Evolutionary conservation across 805 yeast species (phyloP).

Genomic region (Scheffersomyces ergatensis): DNA sequence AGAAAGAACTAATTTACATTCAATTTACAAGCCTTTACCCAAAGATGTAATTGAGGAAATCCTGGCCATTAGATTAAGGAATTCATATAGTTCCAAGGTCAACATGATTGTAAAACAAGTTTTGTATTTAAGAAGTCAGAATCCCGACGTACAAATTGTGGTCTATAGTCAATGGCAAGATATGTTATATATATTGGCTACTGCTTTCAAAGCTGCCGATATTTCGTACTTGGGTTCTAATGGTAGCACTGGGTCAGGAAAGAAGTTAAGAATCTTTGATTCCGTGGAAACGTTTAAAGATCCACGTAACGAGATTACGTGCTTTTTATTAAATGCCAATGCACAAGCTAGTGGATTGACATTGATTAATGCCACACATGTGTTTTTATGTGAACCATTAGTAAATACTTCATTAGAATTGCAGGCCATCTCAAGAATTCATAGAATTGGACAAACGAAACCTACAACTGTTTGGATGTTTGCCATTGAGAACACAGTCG

Average conservation of each 20-base stretch:
- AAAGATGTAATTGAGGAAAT: constrained; percentile 43
- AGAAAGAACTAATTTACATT: constrained; percentile 24
- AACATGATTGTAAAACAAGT: constrained; percentile 78
- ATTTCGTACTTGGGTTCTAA: constrained; percentile 57
- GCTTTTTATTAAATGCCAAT: constrained; percentile 80
- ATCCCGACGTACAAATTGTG: constrained; percentile 72
- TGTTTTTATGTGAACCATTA: constrained; percentile 88
- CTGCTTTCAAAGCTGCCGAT: constrained; percentile 60
- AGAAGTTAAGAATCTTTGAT: constrained; percentile 24
- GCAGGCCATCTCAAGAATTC: constrained; percentile 90
- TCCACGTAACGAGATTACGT: constrained; percentile 59
- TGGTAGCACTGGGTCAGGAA: constrained; percentile 32
- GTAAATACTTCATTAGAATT: constrained; percentile 83
- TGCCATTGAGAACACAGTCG: constrained; percentile 79
- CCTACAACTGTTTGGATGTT: constrained; percentile 93
- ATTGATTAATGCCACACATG: constrained; percentile 87
- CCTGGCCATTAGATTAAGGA: constrained; percentile 25
- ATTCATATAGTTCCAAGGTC: constrained; percentile 77
- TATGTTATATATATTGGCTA: constrained; percentile 61
- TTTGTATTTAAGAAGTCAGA: constrained; percentile 55
- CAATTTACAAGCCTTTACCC: constrained; percentile 47
- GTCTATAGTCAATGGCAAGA: constrained; percentile 89
- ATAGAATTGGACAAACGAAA: constrained; percentile 83
- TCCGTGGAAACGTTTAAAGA: constrained; percentile 61
- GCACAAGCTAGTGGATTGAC: constrained; percentile 91